Conservation (phyloP, 208 protist species). For the Trypanosoma scelopori region DNA sequence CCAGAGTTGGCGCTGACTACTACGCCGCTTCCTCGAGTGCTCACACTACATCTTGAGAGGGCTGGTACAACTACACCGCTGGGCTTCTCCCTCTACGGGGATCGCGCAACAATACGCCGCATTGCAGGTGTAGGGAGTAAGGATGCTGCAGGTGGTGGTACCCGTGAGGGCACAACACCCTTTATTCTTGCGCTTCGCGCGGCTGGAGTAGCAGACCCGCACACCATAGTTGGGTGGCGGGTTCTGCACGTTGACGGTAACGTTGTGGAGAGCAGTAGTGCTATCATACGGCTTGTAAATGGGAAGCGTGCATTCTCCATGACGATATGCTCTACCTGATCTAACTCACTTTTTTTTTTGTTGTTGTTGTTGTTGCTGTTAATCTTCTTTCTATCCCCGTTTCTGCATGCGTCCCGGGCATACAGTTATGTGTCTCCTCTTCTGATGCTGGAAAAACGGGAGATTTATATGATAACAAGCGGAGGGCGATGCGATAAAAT, state of each 20-base stretch:
- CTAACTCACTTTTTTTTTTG: neutral
- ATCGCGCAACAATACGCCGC: conserved; percentile 25
- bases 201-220: conserved; percentile 18
- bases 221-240: conserved; percentile 34
- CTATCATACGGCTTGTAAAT: conserved; percentile 35
- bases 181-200: conserved; percentile 27
- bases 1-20: neutral
- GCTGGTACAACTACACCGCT: conserved; percentile 22
- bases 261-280: conserved; percentile 29
- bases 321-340: neutral
- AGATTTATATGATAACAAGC: too few relatives aligned
- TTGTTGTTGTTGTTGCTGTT: too few relatives aligned
- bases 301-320: conserved; percentile 26
- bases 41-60: conserved; percentile 29
- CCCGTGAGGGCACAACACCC: conserved; percentile 12
- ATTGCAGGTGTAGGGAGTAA: neutral
- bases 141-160: neutral
- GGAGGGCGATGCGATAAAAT: neutral
- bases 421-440: neutral
- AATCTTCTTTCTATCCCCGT: neutral
- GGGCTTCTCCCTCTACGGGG: conserved; percentile 48
- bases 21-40: neutral
- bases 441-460: too few relatives aligned
- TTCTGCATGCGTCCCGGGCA: neutral
- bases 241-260: conserved; percentile 34